phyloP scores from a whole-genome alignment of 768 basidiomycete genomes.

The Psilocybe tampanensis region DNA sequence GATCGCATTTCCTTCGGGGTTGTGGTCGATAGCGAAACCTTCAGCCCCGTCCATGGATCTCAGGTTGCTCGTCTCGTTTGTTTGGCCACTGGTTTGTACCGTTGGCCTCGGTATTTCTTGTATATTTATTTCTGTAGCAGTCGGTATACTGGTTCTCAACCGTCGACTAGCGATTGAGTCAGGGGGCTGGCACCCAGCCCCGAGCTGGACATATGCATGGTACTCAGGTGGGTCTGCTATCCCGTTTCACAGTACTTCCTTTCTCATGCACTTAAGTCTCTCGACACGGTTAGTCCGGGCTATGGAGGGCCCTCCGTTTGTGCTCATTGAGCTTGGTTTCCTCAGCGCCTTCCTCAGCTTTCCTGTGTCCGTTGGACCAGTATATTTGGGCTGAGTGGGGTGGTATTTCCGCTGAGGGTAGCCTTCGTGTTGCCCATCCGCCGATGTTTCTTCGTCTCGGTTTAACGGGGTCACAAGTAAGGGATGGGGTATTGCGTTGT shows the following conservation, averaged over 20 bases:
- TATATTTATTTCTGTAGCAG: not conserved
- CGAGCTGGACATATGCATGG: not conserved
- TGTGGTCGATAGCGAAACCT: not conserved
- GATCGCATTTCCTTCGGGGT: not conserved
- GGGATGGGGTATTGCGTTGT: no score
- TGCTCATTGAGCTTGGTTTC: not conserved
- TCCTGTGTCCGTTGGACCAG: not conserved
- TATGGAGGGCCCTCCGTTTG: not conserved
- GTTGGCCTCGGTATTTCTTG: not conserved
- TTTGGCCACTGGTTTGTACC: not conserved
- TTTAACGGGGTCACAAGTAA: no score
- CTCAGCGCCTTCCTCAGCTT: not conserved
- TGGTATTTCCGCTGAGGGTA: not conserved
- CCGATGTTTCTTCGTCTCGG: no score
- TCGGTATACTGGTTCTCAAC: not conserved
- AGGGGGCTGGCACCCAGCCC: not conserved
- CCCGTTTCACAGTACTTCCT: not conserved
- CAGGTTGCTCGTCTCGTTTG: not conserved
- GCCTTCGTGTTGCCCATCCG: no score
- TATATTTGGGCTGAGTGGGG: not conserved
- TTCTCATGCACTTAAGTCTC: conserved; percentile 2
- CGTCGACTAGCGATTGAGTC: not conserved
- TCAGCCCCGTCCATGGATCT: not conserved
- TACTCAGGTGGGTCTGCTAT: not conserved
- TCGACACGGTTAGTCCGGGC: conserved; percentile 8